Base-by-base conservation (phyloP, 1,139 yeast genomes). In the Suzukiozyma palmioleophila region DNA sequence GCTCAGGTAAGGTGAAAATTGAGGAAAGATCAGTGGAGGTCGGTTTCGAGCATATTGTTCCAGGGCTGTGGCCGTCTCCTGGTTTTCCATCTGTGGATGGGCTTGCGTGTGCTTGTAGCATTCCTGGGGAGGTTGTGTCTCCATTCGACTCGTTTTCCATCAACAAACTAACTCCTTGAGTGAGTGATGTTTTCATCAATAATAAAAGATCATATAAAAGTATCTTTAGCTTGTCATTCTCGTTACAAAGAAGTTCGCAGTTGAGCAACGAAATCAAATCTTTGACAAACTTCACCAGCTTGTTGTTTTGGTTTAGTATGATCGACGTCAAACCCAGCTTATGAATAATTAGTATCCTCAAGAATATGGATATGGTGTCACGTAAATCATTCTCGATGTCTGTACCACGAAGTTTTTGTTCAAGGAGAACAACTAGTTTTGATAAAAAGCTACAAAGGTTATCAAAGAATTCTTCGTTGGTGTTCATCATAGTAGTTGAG, bases 281-380 rank as follows among this genome's bases (percentile, higher is more conserved):
- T 39, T 57, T 55, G 33, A 75, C 56, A 42, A 77, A 69, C 3
- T 53, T 51, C 36, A 69, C 60, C 43, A 53, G 60, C 44, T 55
- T 69, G n/a, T 52, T 59, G 46, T 53, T 73, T 44, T 47, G 62
- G 43, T 44, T 60, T 35, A 57, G 54, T 34, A 62, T 64, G 44
- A 56, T 47, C 41, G 63, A 52, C 3, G 67, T 61, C 25, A 75
- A 50, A 1, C 66, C 56, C 4, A 62, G 55, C 51, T 75, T 77
- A 53, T 82, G 87, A 40, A 83, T 77, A 46, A 82, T 73, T 26
- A 82, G 59, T 9, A 83, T 75, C 46, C 83, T 68, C 41, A 81
- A 65, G 44, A 79, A 68, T 26, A 80, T 63, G 3, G 73, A 61
- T 6, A 67, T 55, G 1, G 59, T 39, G 36, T 52, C 47, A 27